Evolutionary conservation across 106 monocot species (phyloP).

Genomic region (Platanthera guangdongensis): DNA sequence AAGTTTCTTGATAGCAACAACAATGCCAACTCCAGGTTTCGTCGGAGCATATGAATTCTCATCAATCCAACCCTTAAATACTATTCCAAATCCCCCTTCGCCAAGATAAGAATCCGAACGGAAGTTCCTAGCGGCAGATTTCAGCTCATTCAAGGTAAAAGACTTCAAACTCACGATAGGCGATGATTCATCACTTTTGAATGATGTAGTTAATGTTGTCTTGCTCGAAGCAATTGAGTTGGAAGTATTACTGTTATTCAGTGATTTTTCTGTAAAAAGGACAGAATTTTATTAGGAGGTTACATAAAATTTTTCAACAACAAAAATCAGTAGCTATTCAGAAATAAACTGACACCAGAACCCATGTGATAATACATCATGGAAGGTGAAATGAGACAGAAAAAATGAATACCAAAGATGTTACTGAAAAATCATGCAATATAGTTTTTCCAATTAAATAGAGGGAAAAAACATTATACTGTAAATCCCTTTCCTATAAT

Average conservation of each 20-base stretch:
- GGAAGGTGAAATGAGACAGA: too few relatives aligned
- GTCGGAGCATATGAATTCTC: slow-evolving; percentile 52
- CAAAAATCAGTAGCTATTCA: background rate
- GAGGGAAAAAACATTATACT: too few relatives aligned
- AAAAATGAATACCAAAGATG: too few relatives aligned
- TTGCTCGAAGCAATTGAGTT: slow-evolving; percentile 22
- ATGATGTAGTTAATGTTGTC: slow-evolving; percentile 4
- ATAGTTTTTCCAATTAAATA: too few relatives aligned
- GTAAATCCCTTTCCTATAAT: too few relatives aligned
- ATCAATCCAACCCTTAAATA: slow-evolving; percentile 92
- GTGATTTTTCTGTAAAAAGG: slow-evolving; percentile 14
- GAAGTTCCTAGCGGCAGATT: slow-evolving; percentile 69
- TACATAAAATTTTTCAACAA: background rate
- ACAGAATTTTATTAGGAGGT: background rate
- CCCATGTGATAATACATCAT: too few relatives aligned
- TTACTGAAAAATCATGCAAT: too few relatives aligned
- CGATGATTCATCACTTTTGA: slow-evolving; percentile 14
- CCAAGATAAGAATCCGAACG: slow-evolving; percentile 67
- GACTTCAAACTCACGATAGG: slow-evolving; percentile 30
- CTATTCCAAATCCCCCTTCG: slow-evolving; percentile 87
- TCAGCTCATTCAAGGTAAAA: slow-evolving; percentile 67
- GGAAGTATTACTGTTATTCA: slow-evolving; percentile 12
- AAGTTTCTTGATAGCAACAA: slow-evolving; percentile 85
- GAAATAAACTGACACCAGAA: background rate
- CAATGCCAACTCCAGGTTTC: slow-evolving; percentile 56